A percentile compares a stretch with the other conserved stretches of the same genome.
phyloP scores from a whole-genome alignment of 2,329 filamentous ascomycete species.

The Scolecobasidium constrictum region DNA sequence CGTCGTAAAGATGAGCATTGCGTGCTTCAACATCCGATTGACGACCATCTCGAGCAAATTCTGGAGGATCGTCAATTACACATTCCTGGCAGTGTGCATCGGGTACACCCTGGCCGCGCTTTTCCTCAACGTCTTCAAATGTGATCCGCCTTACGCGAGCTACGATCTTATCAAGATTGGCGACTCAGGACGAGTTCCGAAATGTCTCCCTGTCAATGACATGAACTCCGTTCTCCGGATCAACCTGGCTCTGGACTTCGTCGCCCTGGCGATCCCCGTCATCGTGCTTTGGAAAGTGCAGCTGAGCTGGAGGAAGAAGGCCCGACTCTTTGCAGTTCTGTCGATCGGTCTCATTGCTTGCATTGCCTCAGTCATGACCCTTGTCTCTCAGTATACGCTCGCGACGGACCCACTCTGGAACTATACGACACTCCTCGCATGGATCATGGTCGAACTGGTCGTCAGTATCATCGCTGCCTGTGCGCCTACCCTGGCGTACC shows the following conservation, averaged over 20 bases:
- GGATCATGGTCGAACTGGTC: constrained; percentile 16
- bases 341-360: constrained; percentile 20
- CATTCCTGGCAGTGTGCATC: constrained; percentile 20
- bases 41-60: constrained; percentile 18
- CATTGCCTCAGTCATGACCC: constrained; percentile 18
- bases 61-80: constrained; percentile 21
- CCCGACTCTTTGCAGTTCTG: constrained; percentile 23
- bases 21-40: constrained; percentile 25
- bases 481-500: constrained; percentile 19
- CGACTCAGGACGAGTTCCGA: constrained; percentile 11
- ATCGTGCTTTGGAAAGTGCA: constrained; percentile 25
- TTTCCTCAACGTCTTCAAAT: constrained; percentile 22
- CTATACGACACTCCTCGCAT: constrained; percentile 15
- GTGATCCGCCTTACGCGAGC: constrained; percentile 16
- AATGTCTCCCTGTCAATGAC: constrained; percentile 15
- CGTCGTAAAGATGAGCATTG: constrained; percentile 27
- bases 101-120: constrained; percentile 20
- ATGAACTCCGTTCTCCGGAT: constrained; percentile 19
- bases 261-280: constrained; percentile 22
- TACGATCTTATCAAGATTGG: constrained; percentile 19
- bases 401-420: constrained; percentile 13
- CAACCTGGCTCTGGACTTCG: constrained; percentile 25
- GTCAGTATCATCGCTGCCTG: constrained; percentile 22
- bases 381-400: constrained; percentile 6
- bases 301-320: constrained; percentile 20